Base-by-base conservation (phyloP, 106 monocot genomes). In the Chionographis japonica region DNA sequence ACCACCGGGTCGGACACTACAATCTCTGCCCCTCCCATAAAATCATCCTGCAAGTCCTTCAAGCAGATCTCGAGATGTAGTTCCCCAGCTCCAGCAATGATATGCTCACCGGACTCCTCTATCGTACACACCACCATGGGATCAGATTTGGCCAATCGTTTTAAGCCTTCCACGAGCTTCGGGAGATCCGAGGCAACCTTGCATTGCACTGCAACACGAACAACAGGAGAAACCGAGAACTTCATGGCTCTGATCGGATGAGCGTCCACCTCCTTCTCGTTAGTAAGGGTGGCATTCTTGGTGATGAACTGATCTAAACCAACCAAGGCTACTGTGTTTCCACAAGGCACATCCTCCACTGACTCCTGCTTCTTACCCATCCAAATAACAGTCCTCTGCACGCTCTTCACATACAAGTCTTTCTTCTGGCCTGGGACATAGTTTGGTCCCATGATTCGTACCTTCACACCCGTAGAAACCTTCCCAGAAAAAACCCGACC, bases 11-110 rank as follows among this genome's bases (percentile, higher is more conserved):
- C 72, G 13, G 78, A 78, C 12, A 78, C 73, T 8, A 78, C 50
- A 43, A 83, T 74, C 52, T 73, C 73, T 12, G 83, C 78, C 17
- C 83, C 83, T 37, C 83, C 83, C 83, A 83, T 83, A 69, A 83
- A 83, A 65, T 83, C 83, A 0, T 83, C 83, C 58, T 83, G 83
- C 58, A 83, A 50, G 63, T 78, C 83, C 20, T 83, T 78, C 54
- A 78, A 10, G 37, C 83, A 83, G 35, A 83, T 83, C 53, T 83
- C 83, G 36, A 83, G 74, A 37, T 83, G 83, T 36, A 83, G 83
- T 41, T 83, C 78, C 7, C 83, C 83, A 27, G 78, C 83, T 15
- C 83, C 83, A 53, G 78, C 78, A 60, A 83, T 61, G 20, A 83
- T 78, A 50, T 83, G 83, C 60, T 83, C 83, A 20, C 83, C 83